Percentiles rank a stretch among this genome's conserved stretches.
Conservation (phyloP, 805 yeast genomes). For the Metschnikowia matae region DNA sequence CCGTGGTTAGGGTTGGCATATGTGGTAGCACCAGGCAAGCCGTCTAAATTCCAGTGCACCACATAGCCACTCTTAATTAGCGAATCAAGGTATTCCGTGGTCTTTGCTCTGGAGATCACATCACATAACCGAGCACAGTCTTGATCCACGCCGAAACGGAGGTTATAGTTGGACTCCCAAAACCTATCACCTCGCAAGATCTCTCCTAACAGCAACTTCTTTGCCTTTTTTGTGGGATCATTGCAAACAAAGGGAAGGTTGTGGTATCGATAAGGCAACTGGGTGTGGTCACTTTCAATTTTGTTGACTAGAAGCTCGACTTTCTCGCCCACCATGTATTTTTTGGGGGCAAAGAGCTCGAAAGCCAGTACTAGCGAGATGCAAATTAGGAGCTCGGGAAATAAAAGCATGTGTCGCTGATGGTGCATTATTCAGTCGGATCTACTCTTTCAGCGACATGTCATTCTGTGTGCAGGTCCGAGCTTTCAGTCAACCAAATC, state of each 20-base stretch:
- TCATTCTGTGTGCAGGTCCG: not conserved
- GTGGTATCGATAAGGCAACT: conserved; percentile 71
- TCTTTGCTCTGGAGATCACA: conserved; percentile 49
- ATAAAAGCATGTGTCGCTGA: conserved; percentile 7
- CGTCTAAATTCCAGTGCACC: conserved; percentile 81
- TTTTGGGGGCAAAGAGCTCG: conserved; percentile 30
- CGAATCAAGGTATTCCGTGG: conserved; percentile 52
- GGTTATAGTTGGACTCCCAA: conserved; percentile 68
- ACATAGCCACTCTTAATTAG: conserved; percentile 67
- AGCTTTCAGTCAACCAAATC: not conserved
- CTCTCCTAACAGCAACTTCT: conserved; percentile 69
- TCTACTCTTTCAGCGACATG: not conserved
- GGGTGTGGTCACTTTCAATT: conserved; percentile 72
- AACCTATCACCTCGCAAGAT: conserved; percentile 77
- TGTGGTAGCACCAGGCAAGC: conserved; percentile 84
- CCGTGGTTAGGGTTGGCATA: conserved; percentile 54
- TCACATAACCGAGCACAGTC: conserved; percentile 69
- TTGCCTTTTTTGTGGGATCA: conserved; percentile 42
- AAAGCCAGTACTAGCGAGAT: conserved; percentile 10
- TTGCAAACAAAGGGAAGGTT: conserved; percentile 82
- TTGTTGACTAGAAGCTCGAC: conserved; percentile 73
- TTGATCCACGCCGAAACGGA: conserved; percentile 60
- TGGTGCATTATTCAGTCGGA: not conserved
- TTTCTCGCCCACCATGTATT: conserved; percentile 48
- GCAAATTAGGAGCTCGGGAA: conserved; percentile 6